Evolutionary conservation across 768 basidiomycete species (phyloP).

Genomic region (Lyophyllum atratum): DNA sequence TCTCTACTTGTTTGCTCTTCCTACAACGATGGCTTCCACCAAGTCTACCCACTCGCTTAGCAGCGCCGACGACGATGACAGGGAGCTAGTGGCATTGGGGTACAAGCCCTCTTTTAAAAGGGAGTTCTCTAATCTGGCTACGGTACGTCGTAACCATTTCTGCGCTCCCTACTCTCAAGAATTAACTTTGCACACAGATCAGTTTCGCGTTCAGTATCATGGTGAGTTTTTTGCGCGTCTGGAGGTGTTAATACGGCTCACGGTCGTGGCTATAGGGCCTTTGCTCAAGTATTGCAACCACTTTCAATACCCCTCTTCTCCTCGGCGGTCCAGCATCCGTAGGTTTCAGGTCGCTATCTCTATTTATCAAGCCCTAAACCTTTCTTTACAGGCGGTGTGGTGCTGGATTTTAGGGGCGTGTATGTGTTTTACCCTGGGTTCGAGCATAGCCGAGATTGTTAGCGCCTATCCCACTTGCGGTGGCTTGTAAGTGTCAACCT

Average conservation of each 20-base stretch:
- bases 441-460: conserved; percentile 77
- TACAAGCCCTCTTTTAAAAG: conserved; percentile 82
- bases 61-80: conserved; percentile 58
- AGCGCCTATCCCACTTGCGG: conserved; percentile 77
- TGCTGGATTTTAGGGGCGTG: conserved; percentile 73
- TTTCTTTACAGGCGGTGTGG: conserved; percentile 52
- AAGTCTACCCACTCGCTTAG: conserved; percentile 18
- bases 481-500: conserved; percentile 52
- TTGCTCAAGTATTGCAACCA: conserved; percentile 76
- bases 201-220: conserved; percentile 82
- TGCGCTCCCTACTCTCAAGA: not conserved
- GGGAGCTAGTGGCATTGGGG: conserved; percentile 63
- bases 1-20: not conserved
- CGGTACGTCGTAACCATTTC: conserved; percentile 40
- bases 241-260: not conserved
- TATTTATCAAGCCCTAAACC: conserved; percentile 1
- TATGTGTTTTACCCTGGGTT: conserved; percentile 76
- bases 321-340: conserved; percentile 73
- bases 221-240: conserved; percentile 32
- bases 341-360: conserved; percentile 17
- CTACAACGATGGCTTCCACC: conserved; percentile 12
- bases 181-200: conserved; percentile 41
- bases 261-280: conserved; percentile 46
- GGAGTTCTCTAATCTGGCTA: conserved; percentile 84
- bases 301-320: conserved; percentile 73